Base-by-base conservation (phyloP, 2,329 filamentous ascomycete species). In the Epichloe hybrida region DNA sequence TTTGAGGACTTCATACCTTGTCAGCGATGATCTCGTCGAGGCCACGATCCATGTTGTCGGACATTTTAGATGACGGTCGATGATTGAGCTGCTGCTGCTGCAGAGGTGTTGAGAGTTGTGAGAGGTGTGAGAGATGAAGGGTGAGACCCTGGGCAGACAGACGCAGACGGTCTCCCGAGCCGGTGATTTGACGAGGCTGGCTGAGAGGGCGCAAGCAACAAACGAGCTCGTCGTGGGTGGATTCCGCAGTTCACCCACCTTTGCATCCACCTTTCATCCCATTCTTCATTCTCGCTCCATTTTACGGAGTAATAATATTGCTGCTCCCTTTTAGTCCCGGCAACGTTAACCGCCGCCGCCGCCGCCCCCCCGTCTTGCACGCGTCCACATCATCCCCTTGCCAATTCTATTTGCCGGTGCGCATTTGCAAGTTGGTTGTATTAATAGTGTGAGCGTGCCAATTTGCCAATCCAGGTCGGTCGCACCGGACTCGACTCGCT, bases 1-100 rank as follows among this genome's bases (percentile, higher is more conserved):
- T 17, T 23, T 6, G 36, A 46, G 44, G 40, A 3, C 47, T 42
- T 55, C 63, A 48, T 62, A 72, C 70, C 61, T 65, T 70, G 55
- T 77, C 74, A 52, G 72, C 73, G 56, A 78, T 74, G 59, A 78
- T 77, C 61, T 79, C 75, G 62, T 78, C 75, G 35, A 78, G 72
- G 52, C 74, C 76, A 57, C 72, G 73, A 57, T 76, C 73, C 72
- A 78, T 74, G 54, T 69, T 72, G 54, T 65, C 63, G 50, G 65
- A 60, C 67, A 69, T 71, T 50, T 39, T 60, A 52, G 27, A 35
- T 44, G 53, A 36, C 47, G 38, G n/a, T 15, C 7, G 34, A 44
- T 9, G 34, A 13, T 40, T 41, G 23, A 36, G 15, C 31, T 17
- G n/a, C 11, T 23, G 40, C 47, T n/a, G n/a, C n/a, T n/a, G n/a